These are phyloP conservation scores for Priceomyces medius DNA, from an alignment of 805 yeast species.

Conservation along the genomic window DNA sequence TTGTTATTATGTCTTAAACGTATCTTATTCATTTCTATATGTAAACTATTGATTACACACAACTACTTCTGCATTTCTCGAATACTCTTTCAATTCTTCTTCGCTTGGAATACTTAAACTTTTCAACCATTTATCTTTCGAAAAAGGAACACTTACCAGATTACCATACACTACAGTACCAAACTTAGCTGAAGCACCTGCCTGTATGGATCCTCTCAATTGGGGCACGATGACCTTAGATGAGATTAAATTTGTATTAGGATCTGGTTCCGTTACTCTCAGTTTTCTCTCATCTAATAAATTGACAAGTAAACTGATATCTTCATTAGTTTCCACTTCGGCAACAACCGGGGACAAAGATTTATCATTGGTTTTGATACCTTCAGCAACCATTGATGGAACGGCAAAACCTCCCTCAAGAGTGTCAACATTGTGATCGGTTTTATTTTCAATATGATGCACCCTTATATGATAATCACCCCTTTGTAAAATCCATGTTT, in stretches of 20 bases:
- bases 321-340: not conserved
- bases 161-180: not conserved
- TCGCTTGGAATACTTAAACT: not conserved
- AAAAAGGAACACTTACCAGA: not conserved
- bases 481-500: conserved; percentile 9
- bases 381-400: not conserved
- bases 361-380: not conserved
- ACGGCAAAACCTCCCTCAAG: conserved; percentile 15
- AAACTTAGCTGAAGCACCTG: not conserved
- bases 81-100: no score
- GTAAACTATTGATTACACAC: no score
- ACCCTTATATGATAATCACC: conserved; percentile 10
- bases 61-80: not conserved
- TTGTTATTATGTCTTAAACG: no score
- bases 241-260: conserved; percentile 10
- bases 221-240: conserved; percentile 11
- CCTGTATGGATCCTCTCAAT: conserved; percentile 6
- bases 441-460: conserved; percentile 6
- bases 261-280: conserved; percentile 9
- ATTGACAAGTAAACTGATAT: conserved; percentile 5
- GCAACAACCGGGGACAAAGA: not conserved
- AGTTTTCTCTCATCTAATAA: conserved; percentile 8
- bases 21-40: no score
- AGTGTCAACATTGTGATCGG: conserved; percentile 5
- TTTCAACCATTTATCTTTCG: not conserved